Evolutionary conservation across 2,329 filamentous ascomycete species (phyloP), one percentile per base, ranked within the genome.

Genomic region (Alternaria angustiovoidea): DNA sequence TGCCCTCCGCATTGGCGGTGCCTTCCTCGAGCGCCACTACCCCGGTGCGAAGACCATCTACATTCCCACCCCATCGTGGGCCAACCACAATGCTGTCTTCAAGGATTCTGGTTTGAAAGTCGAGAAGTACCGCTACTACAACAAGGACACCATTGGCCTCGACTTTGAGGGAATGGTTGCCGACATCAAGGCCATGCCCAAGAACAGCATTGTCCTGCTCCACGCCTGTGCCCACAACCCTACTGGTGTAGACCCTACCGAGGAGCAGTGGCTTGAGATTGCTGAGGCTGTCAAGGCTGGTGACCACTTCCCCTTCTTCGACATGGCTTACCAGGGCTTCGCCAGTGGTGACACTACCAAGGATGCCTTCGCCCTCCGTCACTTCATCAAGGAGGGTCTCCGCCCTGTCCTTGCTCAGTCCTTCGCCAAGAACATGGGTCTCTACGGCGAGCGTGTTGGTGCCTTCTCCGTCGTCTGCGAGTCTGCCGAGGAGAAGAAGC

Each of bases 361-460:
- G 81, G 94, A 99, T 79, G 95, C 95, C 66, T 98, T 94, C 79
- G 92, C 95, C 63, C 87, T 98, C 69, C 89, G 95, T 70, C 86
- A 97, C 86, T 99, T 99, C 80, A 89, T 97, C 79, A 87, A 93
- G 83, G 85, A 97, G 83, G 94, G 94, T 74, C 93, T 97, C 85
- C 88, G 93, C 78, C 88, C 95, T 78, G 89, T 89, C 77, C 88
- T 98, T 65, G 90, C 91, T 75, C 94, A 98, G 85, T 95, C 91
- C 54, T 98, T 98, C 81, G 94, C 94, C 80, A 98, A 98, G 91
- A 99, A 99, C 88, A 98, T 99, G 94, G 95, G 95, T 83, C 92
- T 99, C 65, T 98, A 99, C 79, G 95, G 95, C 78, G 95, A 99
- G 87, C 94, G 95, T 83, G 93, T 96, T 62, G 95, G 95, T 77